phyloP scores from a whole-genome alignment of 2,329 filamentous ascomycete genomes.

The Trichoderma sp. region DNA sequence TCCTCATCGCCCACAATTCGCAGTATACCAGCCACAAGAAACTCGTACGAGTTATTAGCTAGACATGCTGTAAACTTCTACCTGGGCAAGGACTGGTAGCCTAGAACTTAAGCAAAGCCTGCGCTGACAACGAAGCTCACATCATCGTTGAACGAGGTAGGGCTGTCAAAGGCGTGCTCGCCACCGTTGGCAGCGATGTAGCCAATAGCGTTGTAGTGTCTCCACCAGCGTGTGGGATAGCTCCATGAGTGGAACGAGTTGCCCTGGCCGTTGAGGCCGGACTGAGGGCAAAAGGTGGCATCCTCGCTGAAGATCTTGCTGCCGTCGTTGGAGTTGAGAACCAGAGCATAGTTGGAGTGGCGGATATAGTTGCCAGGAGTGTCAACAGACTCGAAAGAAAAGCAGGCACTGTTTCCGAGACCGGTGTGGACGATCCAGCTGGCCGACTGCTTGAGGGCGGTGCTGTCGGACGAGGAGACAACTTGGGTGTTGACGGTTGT shows the following conservation, averaged over 20 bases:
- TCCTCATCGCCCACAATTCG: not conserved
- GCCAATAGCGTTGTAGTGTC: not conserved
- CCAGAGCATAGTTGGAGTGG: not conserved
- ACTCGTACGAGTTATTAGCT: not conserved
- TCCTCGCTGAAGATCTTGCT: slow-evolving; percentile 7
- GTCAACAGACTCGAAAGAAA: slow-evolving; percentile 13
- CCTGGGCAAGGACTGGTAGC: not conserved
- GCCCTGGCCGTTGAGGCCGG: slow-evolving; percentile 11
- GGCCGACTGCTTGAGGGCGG: not conserved
- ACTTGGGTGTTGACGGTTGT: slow-evolving; percentile 15
- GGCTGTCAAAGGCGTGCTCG: not conserved
- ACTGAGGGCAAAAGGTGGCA: slow-evolving; percentile 10
- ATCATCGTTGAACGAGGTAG: slow-evolving; percentile 5
- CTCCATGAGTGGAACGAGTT: slow-evolving; percentile 13
- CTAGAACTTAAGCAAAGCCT: not conserved
- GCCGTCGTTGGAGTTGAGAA: slow-evolving; percentile 11
- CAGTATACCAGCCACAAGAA: not conserved
- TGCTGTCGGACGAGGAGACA: not conserved
- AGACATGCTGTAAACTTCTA: not conserved
- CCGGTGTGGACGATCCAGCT: slow-evolving; percentile 16
- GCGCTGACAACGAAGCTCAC: slow-evolving; percentile 12
- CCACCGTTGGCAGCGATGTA: slow-evolving; percentile 9
- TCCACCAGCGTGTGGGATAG: slow-evolving; percentile 3
- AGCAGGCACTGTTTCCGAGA: slow-evolving; percentile 1
- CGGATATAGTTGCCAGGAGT: slow-evolving; percentile 11